Conservation (phyloP, 1,139 yeast genomes). For the Candida sp. region DNA sequence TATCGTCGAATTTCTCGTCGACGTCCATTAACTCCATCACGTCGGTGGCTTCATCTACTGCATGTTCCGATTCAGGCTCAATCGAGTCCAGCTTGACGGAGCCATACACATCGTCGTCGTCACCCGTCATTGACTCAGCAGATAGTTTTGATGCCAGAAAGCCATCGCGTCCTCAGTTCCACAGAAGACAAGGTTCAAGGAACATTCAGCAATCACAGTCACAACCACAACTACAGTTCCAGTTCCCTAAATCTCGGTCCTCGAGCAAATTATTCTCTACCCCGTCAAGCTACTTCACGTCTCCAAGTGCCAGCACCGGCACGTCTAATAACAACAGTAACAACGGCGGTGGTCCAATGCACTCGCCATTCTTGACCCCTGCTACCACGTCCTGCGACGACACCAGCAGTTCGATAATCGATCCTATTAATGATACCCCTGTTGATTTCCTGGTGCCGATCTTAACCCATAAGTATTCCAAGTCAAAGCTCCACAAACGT, state of each 20-base stretch:
- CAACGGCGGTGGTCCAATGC: not conserved
- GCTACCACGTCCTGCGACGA: slow-evolving; percentile 4
- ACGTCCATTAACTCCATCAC: slow-evolving; percentile 19
- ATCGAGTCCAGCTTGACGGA: slow-evolving; percentile 30
- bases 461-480: not conserved
- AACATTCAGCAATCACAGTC: slow-evolving; percentile 1
- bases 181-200: not conserved
- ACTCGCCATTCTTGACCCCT: slow-evolving; percentile 10
- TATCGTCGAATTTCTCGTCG: slow-evolving; percentile 27
- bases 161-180: slow-evolving; percentile 1
- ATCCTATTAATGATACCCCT: slow-evolving; percentile 47
- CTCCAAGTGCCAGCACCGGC: not conserved
- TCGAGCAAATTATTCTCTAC: slow-evolving; percentile 1
- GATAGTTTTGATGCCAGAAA: slow-evolving; percentile 22
- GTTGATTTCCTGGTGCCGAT: slow-evolving; percentile 41
- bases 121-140: slow-evolving; percentile 20
- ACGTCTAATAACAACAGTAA: not conserved
- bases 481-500: slow-evolving; percentile 3
- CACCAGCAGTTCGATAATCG: slow-evolving; percentile 26
- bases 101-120: slow-evolving; percentile 21
- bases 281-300: not conserved
- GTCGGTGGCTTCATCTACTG: slow-evolving; percentile 23
- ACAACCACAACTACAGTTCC: slow-evolving; percentile 1
- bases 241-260: slow-evolving; percentile 5
- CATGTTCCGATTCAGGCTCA: slow-evolving; percentile 23